Evolutionary conservation across 257 asterid genomes (phyloP).

Genomic region (Henckelia pumila): DNA sequence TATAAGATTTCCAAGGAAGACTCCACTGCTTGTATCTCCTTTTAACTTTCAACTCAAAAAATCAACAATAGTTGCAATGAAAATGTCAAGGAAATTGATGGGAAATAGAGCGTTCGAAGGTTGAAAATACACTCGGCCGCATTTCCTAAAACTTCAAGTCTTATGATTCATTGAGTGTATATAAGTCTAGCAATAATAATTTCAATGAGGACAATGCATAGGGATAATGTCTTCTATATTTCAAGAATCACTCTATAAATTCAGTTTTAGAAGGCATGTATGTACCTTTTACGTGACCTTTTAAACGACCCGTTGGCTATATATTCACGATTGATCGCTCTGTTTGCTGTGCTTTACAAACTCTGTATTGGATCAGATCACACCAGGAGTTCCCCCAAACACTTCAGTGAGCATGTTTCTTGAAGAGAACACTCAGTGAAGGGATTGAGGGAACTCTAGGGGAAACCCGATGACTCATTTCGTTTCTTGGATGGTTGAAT

Average conservation of each 20-base stretch:
- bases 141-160: neutral
- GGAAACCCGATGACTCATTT: conserved; percentile 18
- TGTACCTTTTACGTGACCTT: neutral
- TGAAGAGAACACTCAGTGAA: conserved; percentile 9
- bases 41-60: neutral
- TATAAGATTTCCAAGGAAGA: neutral
- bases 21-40: neutral
- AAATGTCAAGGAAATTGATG: no score
- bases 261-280: neutral
- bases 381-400: neutral
- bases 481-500: neutral
- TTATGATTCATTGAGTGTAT: neutral
- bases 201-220: no score
- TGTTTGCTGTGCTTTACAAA: neutral
- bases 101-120: no score
- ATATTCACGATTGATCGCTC: no score
- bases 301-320: neutral
- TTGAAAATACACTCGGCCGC: neutral
- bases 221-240: neutral
- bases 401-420: neutral
- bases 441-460: conserved; percentile 31
- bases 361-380: neutral
- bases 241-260: neutral
- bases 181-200: no score
- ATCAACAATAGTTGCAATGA: neutral